Conservation (phyloP, 257 asterid genomes). For the Solanum pinnatisectum region DNA sequence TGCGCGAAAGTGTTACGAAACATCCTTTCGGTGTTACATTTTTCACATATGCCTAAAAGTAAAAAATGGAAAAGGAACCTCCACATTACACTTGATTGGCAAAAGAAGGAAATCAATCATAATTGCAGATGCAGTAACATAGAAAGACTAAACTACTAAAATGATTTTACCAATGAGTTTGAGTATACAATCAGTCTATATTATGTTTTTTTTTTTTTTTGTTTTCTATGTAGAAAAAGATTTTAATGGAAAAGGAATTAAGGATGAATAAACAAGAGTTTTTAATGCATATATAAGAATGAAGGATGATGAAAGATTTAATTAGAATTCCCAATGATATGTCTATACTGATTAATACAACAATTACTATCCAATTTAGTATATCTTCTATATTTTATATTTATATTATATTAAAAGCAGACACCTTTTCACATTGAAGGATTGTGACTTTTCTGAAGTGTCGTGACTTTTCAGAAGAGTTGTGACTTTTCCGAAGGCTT, state of each 20-base stretch:
- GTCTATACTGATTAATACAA: neutral
- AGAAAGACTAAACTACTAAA: neutral
- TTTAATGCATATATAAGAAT: neutral
- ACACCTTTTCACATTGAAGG: neutral
- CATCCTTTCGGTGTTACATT: conserved; percentile 74
- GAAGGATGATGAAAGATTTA: neutral
- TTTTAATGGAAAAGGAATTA: neutral
- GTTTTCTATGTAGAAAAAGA: neutral
- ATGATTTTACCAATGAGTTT: neutral
- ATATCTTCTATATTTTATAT: neutral
- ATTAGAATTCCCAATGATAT: neutral
- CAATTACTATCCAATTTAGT: neutral
- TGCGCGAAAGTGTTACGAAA: conserved; percentile 72
- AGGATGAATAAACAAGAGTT: neutral
- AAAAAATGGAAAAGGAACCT: neutral
- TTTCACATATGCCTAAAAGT: conserved; percentile 75
- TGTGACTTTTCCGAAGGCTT: neutral
- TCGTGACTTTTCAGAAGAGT: neutral
- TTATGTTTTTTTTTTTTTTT: neutral
- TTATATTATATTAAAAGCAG: too few relatives aligned
- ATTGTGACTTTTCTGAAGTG: neutral
- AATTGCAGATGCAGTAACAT: neutral
- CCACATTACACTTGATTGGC: neutral
- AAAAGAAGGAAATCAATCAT: neutral
- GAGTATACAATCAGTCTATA: neutral